A percentile compares a stretch with the other conserved stretches of the same genome.
Evolutionary conservation across 2,329 filamentous ascomycete species (phyloP).

Genomic region (Microdochium trichocladiopsis): DNA sequence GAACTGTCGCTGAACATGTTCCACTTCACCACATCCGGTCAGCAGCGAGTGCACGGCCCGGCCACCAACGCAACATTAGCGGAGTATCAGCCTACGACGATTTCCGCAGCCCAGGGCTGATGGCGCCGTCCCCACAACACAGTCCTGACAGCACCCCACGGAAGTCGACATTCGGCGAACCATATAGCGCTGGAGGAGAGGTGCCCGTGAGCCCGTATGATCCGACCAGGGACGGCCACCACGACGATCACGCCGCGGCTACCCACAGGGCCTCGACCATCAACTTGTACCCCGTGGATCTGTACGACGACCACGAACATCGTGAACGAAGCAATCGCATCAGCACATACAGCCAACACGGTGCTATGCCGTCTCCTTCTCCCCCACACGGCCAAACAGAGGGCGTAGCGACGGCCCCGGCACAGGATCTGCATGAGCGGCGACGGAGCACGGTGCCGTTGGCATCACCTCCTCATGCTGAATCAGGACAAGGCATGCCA

Average conservation of each 20-base stretch:
- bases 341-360: too few relatives aligned
- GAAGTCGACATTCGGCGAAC: neutral
- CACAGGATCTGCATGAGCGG: too few relatives aligned
- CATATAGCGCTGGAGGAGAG: neutral
- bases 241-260: neutral
- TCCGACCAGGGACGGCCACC: neutral
- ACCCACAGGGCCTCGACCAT: neutral
- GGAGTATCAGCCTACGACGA: neutral
- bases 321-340: too few relatives aligned
- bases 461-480: too few relatives aligned
- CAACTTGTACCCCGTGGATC: neutral
- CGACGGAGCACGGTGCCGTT: too few relatives aligned
- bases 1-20: neutral
- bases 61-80: neutral
- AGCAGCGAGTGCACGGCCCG: neutral
- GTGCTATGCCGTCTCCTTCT: too few relatives aligned
- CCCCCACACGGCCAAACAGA: too few relatives aligned
- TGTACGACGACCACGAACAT: neutral
- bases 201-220: neutral
- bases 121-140: neutral
- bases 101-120: neutral
- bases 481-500: too few relatives aligned
- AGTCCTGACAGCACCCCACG: neutral
- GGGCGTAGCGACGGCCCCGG: too few relatives aligned
- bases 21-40: neutral